Base-by-base conservation (phyloP, 176 grass and related monocot genomes). In the Oropetium thomaeum region DNA sequence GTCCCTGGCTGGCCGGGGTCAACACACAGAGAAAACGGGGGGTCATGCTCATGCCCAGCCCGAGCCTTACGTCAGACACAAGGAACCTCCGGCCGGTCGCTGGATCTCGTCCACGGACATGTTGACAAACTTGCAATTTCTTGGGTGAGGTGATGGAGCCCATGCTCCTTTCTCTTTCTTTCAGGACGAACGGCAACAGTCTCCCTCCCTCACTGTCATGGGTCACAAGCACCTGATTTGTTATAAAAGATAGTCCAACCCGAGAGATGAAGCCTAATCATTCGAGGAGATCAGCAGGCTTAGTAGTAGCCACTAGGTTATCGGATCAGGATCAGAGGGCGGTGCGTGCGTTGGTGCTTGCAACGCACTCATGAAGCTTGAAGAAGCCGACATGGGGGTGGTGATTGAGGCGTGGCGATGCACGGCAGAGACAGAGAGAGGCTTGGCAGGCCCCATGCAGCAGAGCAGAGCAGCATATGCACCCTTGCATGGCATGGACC, bases 321-420 rank as follows among this genome's bases (percentile, higher is more conserved):
- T 13, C 22, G 27, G 10, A 57, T 22, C 35, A 37, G 35, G 7
- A 5, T 37, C 7, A 22, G 2, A 27, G 10, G 10, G n/a, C n/a
- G 8, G 23, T 1, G 14, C 1, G 1, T 3, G 23, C 2, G 10
- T 14, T 8, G 49, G 49, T 38, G 69, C 77, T 62, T 86, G 77
- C 71, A 70, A 63, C 52, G 70, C 78, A 81, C 77, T 75, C 45
- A 43, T 74, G 12, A 35, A n/a, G 49, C n/a, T 52, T 66, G 12
- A 27, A 37, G 19, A 35, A 37, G 13, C 74, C 34, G 74, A 71
- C 81, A 84, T 10, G 16, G 73, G 16, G 65, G 31, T 34, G 44
- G 82, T 70, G 72, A 76, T 33, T 33, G 70, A 63, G 57, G 67
- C 57, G 27, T 72, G 69, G 14, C 49, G 41, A 25, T 66, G 80